Conservation (phyloP, 148 eudicot species). For the Bassia scoparia region DNA sequence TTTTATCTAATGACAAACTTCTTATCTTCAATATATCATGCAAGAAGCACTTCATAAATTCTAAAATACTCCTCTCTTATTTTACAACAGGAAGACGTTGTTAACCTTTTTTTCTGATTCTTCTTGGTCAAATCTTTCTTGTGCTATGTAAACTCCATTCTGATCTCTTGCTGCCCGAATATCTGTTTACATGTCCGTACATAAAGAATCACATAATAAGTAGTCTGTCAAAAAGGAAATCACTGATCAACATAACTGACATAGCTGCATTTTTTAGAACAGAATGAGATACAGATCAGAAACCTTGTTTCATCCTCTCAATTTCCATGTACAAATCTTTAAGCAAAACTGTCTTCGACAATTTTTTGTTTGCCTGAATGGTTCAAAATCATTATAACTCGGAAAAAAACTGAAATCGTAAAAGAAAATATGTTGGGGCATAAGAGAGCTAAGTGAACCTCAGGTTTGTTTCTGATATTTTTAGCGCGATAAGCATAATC, state of each 20-base stretch:
- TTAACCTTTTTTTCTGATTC: conserved; percentile 84
- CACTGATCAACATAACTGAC: not conserved
- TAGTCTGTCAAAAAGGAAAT: not conserved
- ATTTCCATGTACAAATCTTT: conserved; percentile 75
- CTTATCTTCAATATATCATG: not conserved
- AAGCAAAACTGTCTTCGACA: conserved; percentile 69
- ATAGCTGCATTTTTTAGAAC: not conserved
- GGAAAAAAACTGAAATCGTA: not conserved
- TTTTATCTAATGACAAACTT: not conserved
- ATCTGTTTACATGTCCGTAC: conserved; percentile 35
- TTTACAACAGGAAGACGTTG: not conserved
- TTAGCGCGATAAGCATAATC: conserved; percentile 91
- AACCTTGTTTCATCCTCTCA: conserved; percentile 90
- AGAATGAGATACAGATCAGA: conserved; percentile 2
- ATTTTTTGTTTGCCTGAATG: conserved; percentile 71
- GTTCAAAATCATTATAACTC: not conserved
- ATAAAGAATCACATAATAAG: not conserved
- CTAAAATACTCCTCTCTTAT: not conserved
- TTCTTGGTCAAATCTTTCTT: conserved; percentile 70
- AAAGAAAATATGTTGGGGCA: not conserved
- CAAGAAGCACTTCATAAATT: not conserved
- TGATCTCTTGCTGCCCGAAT: conserved; percentile 86
- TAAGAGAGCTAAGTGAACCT: conserved; percentile 39
- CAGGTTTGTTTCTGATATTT: conserved; percentile 83
- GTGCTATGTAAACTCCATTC: conserved; percentile 80